Base-by-base conservation (phyloP, 75 land plant species). In the Azolla pinnata region DNA sequence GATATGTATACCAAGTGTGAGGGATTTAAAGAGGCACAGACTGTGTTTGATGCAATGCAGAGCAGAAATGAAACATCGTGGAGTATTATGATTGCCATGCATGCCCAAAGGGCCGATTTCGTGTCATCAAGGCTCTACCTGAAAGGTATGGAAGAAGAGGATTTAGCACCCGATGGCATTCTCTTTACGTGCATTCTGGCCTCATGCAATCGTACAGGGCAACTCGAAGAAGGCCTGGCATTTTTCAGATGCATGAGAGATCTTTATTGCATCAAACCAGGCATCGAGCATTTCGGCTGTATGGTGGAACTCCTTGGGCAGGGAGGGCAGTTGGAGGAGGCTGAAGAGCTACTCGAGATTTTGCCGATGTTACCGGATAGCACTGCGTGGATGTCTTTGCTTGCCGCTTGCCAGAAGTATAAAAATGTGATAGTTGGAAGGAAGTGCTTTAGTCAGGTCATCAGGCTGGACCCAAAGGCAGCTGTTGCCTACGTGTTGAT, bases 1-100 rank as follows among this genome's bases (percentile, higher is more conserved):
- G 82, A 83, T 67, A 81, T 80, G 54, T 83, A 83, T 59, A 70
- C 80, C n/a, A 83, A 79, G 32, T 83, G 76, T 44, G 74, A 65
- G 20, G 59, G 14, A 62, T 44, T 70, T 7, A 59, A 69, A 35
- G 77, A 71, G 57, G 86, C 83, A 29, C 67, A 69, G 35, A 34
- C 42, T 18, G 56, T 83, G 8, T 83, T 83, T 66, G 77, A 79
- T 17, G 76, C 62, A 59, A 72, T 80, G 69, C 67, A 57, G 0
- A 66, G 73, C 20, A 66, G 32, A 57, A 79, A 79, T 68, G 57
- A 70, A 16, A 80, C 70, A 0, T 79, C 74, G 7, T 83, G 86
- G 83, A 79, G 80, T 65, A 67, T 82, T 0, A 69, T 83, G 76
- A 42, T 80, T 56, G 69, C 56, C 61, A 80, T 82, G 2, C 74